Percentiles rank a stretch among this genome's conserved stretches.
These are phyloP conservation scores for Kwoniella pini DNA, from an alignment of 768 basidiomycete species.

Conservation along the genomic window DNA sequence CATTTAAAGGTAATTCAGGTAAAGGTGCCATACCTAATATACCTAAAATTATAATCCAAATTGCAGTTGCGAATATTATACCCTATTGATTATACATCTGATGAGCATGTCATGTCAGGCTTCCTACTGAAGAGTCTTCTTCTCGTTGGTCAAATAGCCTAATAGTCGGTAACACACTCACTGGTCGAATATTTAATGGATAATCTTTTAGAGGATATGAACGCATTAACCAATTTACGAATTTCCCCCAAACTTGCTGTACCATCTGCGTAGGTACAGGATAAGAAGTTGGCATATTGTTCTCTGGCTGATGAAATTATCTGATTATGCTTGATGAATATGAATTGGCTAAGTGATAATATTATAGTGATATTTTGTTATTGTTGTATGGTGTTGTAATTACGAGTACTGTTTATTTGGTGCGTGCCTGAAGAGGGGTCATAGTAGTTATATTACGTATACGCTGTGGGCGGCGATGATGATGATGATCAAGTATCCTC, in stretches of 20 bases:
- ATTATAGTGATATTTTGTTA: too few species aligned
- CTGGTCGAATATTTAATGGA: conserved; percentile 49
- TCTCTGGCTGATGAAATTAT: too few species aligned
- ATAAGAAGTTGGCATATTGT: conserved; percentile 30
- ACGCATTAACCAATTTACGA: conserved; percentile 24
- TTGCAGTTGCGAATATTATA: conserved; percentile 45
- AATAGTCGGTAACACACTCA: conserved; percentile 29
- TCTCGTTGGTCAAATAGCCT: too few species aligned
- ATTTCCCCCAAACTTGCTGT: conserved; percentile 27
- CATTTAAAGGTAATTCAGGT: conserved; percentile 48
- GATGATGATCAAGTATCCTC: background rate
- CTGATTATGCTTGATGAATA: too few species aligned
- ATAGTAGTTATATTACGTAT: background rate
- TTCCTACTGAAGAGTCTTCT: background rate
- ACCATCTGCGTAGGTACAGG: conserved; percentile 40
- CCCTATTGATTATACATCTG: conserved; percentile 23
- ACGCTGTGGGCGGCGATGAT: background rate
- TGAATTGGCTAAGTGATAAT: too few species aligned
- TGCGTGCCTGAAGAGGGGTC: background rate
- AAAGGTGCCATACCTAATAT: conserved; percentile 50
- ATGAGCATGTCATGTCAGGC: too few species aligned
- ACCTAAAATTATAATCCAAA: conserved; percentile 49
- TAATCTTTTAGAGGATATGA: conserved; percentile 43
- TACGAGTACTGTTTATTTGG: background rate
- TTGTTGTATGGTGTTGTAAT: too few species aligned